A percentile compares a stretch with the other conserved stretches of the same genome.
Conservation (phyloP, 2,329 filamentous ascomycete species). For the Aureobasidium musti region DNA sequence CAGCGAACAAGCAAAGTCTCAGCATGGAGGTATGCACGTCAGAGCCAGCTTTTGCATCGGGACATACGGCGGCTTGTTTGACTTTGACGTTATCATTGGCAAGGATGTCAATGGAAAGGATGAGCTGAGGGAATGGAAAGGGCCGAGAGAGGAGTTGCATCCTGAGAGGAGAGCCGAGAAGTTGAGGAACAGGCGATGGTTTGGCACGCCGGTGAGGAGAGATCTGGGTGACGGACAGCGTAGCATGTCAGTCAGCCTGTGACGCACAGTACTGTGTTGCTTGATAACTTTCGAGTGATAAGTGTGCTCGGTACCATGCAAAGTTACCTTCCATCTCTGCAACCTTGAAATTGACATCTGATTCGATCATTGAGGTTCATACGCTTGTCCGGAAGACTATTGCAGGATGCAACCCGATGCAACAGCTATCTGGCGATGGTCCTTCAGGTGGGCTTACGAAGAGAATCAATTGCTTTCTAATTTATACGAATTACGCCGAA, state of each 20-base stretch:
- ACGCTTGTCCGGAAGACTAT: no score
- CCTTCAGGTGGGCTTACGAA: background rate
- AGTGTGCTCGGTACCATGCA: background rate
- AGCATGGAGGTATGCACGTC: slow-evolving; percentile 48
- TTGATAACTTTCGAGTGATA: no score
- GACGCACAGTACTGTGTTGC: background rate
- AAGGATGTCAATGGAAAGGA: slow-evolving; percentile 38
- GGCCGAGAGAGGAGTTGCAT: slow-evolving; percentile 50
- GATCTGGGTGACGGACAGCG: slow-evolving; percentile 16
- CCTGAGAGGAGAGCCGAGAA: slow-evolving; percentile 46
- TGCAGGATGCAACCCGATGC: no score
- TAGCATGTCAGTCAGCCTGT: slow-evolving; percentile 8
- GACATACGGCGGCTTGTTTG: slow-evolving; percentile 47
- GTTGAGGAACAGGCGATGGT: slow-evolving; percentile 49
- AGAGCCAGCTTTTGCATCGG: slow-evolving; percentile 51
- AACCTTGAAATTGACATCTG: background rate
- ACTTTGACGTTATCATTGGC: slow-evolving; percentile 49
- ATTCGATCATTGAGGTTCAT: no score
- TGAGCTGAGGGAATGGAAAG: slow-evolving; percentile 46
- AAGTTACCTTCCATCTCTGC: background rate
- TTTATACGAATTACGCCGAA: background rate
- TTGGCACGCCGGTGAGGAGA: slow-evolving; percentile 33
- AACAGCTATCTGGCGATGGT: no score
- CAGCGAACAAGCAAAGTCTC: slow-evolving; percentile 45
- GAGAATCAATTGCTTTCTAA: background rate